Evolutionary conservation across 805 yeast genomes (phyloP).

Genomic region (Candida boidinii): DNA sequence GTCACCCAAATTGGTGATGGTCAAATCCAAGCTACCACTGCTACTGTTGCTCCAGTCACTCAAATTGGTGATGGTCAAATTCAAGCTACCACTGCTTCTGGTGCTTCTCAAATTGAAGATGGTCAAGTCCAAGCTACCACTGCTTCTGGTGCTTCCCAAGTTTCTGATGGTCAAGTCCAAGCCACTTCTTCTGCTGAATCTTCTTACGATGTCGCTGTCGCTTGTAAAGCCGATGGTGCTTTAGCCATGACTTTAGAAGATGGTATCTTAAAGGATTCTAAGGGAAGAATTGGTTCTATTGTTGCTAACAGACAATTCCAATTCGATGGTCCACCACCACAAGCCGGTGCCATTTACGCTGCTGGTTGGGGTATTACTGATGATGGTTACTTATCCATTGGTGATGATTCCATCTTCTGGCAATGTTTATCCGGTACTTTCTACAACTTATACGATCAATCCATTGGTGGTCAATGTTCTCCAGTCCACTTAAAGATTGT

Average conservation of each 20-base stretch:
- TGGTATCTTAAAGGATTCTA: conserved; percentile 35
- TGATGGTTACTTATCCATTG: conserved; percentile 42
- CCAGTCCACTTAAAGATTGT: conserved; percentile 35
- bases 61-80: conserved; percentile 36
- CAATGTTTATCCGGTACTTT: conserved; percentile 48
- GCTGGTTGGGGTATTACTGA: conserved; percentile 40
- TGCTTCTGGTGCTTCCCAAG: conserved; percentile 13
- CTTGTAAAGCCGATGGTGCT: conserved; percentile 29
- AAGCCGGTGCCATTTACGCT: conserved; percentile 47
- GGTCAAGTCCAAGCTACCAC: conserved; percentile 25
- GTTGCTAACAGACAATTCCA: conserved; percentile 60
- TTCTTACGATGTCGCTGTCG: conserved; percentile 14
- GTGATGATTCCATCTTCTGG: conserved; percentile 38
- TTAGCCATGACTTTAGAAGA: conserved; percentile 35
- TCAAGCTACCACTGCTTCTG: conserved; percentile 28
- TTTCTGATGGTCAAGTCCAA: conserved; percentile 15
- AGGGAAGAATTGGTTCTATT: conserved; percentile 48
- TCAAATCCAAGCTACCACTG: conserved; percentile 29
- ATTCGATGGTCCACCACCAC: conserved; percentile 60
- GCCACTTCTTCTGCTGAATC: conserved; percentile 10
- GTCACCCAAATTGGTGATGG: conserved; percentile 32
- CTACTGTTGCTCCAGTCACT: conserved; percentile 31
- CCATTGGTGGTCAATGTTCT: conserved; percentile 37
- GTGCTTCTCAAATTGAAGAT: conserved; percentile 20
- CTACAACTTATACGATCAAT: conserved; percentile 49